Evolutionary conservation across 2,329 filamentous ascomycete species (phyloP).

Genomic region (Exophiala phaeomuriformis): DNA sequence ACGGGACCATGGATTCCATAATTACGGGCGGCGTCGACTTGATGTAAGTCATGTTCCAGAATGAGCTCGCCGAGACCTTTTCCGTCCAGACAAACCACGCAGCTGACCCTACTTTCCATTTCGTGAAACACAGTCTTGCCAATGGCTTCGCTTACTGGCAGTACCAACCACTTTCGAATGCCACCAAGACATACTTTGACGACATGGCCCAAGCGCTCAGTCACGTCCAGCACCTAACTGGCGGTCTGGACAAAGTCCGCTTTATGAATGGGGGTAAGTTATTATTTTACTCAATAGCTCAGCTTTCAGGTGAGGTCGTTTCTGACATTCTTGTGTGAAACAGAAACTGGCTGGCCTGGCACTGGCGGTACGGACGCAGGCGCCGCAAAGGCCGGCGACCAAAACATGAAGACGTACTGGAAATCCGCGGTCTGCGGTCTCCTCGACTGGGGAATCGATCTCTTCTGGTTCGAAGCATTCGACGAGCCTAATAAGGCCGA

Average conservation of each 20-base stretch:
- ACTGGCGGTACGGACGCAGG: constrained; percentile 55
- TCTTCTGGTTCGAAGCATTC: constrained; percentile 68
- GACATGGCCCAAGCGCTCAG: constrained; percentile 58
- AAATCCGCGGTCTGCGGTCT: constrained; percentile 56
- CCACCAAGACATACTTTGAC: constrained; percentile 57
- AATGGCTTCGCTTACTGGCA: constrained; percentile 73
- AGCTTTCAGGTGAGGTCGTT: neutral
- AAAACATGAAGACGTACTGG: constrained; percentile 56
- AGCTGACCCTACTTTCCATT: no score
- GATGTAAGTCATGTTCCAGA: constrained; percentile 41
- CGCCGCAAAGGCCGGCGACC: constrained; percentile 51
- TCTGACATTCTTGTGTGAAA: neutral
- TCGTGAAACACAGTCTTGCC: constrained; percentile 42
- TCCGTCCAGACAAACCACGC: no score
- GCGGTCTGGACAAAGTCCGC: constrained; percentile 49
- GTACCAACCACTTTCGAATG: constrained; percentile 51
- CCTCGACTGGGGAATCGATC: constrained; percentile 58
- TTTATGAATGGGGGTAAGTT: constrained; percentile 60
- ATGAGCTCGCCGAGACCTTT: no score
- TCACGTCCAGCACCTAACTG: constrained; percentile 55
- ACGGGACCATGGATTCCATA: constrained; percentile 60
- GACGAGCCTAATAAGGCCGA: constrained; percentile 63
- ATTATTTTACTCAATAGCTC: neutral
- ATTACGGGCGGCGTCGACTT: constrained; percentile 55
- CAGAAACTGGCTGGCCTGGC: constrained; percentile 25